Conservation (phyloP, 441 rosid genomes). For the Erodium trifolium region DNA sequence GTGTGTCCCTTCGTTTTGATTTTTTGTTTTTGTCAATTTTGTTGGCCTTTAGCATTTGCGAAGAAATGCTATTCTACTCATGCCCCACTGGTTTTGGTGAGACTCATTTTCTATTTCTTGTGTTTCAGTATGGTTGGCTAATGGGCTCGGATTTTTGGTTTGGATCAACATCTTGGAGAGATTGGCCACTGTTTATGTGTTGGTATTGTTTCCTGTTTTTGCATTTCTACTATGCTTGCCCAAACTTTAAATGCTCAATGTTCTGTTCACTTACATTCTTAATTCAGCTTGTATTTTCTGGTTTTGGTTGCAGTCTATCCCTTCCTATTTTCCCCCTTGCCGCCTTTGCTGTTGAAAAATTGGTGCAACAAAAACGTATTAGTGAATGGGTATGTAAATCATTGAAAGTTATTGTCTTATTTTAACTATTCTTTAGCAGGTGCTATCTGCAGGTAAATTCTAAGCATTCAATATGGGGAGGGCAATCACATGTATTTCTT, state of each 20-base stretch:
- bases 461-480: neutral
- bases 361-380: conserved; percentile 48
- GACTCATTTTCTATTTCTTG: neutral
- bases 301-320: conserved; percentile 51
- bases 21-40: neutral
- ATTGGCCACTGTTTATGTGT: conserved; percentile 98
- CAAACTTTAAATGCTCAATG: neutral
- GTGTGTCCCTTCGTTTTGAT: conserved; percentile 27
- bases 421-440: neutral
- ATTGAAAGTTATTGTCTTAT: neutral
- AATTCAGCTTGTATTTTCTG: neutral
- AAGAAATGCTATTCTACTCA: neutral
- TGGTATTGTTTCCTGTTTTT: conserved; percentile 40
- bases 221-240: neutral
- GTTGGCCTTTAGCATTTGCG: neutral
- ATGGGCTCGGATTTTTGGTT: conserved; percentile 88
- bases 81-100: neutral
- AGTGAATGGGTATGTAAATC: conserved; percentile 54
- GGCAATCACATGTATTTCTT: neutral
- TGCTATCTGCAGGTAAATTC: neutral
- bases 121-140: conserved; percentile 88
- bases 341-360: conserved; percentile 69
- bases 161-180: conserved; percentile 77
- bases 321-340: conserved; percentile 71
- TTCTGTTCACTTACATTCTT: neutral